Evolutionary conservation across 345 rosid genomes (phyloP), one percentile per base, ranked within the genome.

Genomic region (Carallia brachiata): DNA sequence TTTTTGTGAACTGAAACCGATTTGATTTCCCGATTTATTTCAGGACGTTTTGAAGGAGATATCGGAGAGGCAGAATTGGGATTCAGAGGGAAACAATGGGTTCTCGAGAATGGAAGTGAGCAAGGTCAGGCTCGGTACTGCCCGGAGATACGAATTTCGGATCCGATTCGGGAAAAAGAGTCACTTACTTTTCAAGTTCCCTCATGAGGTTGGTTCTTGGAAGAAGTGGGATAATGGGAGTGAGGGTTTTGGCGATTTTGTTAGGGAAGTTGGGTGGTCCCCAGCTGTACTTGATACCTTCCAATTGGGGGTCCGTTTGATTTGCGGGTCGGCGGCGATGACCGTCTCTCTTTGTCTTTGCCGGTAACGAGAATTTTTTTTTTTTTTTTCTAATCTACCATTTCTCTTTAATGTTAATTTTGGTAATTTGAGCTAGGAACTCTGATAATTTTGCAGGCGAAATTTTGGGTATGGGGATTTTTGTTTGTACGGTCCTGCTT

Each of bases 41-140:
- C 84, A 91, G 95, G 92, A 89, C 75, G 89, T 89, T 28, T 64
- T 91, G 71, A 77, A 77, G 75, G 87, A 78, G 75, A 82, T 91
- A 66, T 77, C 92, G 28, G 64, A 28, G 61, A 76, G 39, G 72
- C 90, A 86, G 75, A 80, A 77, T 54, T 91, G 95, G 92, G 84
- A 87, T 78, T 66, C 77, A 40, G 84, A 82, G 9, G 75, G 73
- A 58, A 71, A 44, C 16, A 44, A 76, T 23, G 70, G 72, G 28
- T 79, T 80, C 36, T 67, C 89, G 37, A 79, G 76, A 65, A 37
- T 86, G 70, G 87, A 80, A 39, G 70, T 85, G 36, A 69, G 64
- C 65, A 86, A 73, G 70, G 60, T 83, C 68, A 84, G 92, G 70
- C 50, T 79, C 36, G 91, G 89, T 62, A 28, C 27, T 6, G 77